Evolutionary conservation across 495 filamentous ascomycete genomes (phyloP).

Genomic region (Podospora conica): DNA sequence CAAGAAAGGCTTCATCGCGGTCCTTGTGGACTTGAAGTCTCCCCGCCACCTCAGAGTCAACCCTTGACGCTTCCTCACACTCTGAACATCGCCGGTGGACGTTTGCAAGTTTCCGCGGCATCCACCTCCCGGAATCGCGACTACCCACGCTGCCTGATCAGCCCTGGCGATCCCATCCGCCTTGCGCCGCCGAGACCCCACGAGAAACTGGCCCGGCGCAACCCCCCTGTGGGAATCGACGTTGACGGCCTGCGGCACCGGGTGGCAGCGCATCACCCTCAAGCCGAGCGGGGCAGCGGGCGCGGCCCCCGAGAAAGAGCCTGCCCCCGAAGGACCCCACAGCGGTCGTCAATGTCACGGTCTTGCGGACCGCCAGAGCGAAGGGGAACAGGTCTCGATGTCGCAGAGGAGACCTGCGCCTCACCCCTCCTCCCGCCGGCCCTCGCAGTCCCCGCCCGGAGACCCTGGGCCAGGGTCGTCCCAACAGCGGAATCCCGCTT

Average conservation of each 20-base stretch:
- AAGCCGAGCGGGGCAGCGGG: slow-evolving; percentile 30
- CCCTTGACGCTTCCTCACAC: no score
- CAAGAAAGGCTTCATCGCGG: no score
- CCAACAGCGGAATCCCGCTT: slow-evolving; percentile 16
- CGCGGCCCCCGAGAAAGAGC: slow-evolving; percentile 21
- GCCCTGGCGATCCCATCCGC: slow-evolving; percentile 31
- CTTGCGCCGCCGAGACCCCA: slow-evolving; percentile 20
- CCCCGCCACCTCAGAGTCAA: no score
- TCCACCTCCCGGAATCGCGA: neutral
- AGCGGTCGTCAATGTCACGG: slow-evolving; percentile 49
- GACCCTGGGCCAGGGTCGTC: slow-evolving; percentile 24
- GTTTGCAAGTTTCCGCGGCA: no score
- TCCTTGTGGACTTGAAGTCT: no score
- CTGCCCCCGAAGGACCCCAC: slow-evolving; percentile 13
- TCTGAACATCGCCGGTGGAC: no score
- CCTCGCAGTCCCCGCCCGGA: slow-evolving; percentile 26
- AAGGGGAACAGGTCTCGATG: slow-evolving; percentile 56
- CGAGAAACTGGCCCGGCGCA: slow-evolving; percentile 22
- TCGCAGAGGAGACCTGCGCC: slow-evolving; percentile 49
- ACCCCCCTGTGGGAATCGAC: slow-evolving; percentile 17
- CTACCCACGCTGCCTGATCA: slow-evolving; percentile 3
- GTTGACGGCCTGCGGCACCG: slow-evolving; percentile 11
- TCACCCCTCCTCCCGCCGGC: slow-evolving; percentile 40
- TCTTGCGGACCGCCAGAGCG: slow-evolving; percentile 41
- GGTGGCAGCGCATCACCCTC: slow-evolving; percentile 12